A percentile compares a stretch with the other conserved stretches of the same genome.
Conservation (phyloP, 768 basidiomycete species). For the Leccinum broughii region DNA sequence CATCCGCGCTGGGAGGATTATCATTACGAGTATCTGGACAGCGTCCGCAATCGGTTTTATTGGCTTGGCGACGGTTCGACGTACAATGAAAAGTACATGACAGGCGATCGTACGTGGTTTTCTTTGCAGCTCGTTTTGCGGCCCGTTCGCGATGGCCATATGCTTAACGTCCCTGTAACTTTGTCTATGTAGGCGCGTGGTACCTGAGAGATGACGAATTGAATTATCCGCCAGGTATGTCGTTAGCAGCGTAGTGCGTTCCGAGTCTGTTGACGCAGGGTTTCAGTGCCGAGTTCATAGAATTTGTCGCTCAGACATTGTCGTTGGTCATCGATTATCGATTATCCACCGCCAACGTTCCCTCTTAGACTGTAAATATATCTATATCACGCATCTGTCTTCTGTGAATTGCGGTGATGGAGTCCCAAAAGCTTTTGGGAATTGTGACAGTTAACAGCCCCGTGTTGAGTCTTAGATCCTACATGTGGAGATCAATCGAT, state of each 20-base stretch:
- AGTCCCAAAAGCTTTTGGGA: too few species aligned
- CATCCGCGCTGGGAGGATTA: conserved; percentile 70
- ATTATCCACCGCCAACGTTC: neutral
- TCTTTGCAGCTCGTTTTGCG: conserved; percentile 29
- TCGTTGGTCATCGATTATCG: neutral
- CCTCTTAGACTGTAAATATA: too few species aligned
- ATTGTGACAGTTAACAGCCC: too few species aligned
- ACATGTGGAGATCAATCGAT: too few species aligned
- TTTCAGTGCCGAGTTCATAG: neutral
- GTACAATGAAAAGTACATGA: conserved; percentile 51
- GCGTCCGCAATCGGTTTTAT: conserved; percentile 47
- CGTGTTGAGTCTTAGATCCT: too few species aligned
- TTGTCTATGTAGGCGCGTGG: conserved; percentile 10
- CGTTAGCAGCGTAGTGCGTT: too few species aligned
- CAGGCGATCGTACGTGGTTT: conserved; percentile 37
- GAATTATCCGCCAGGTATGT: conserved; percentile 15
- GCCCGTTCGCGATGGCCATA: conserved; percentile 38
- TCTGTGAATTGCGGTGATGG: neutral
- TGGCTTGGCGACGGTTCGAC: conserved; percentile 61
- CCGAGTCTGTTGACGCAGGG: neutral
- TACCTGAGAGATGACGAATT: conserved; percentile 14
- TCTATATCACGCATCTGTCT: too few species aligned
- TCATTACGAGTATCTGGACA: conserved; percentile 48
- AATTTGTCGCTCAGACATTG: neutral
- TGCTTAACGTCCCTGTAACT: conserved; percentile 11